phyloP scores from a whole-genome alignment of 1,139 yeast species.

The Blastobotrys buckinghamii region DNA sequence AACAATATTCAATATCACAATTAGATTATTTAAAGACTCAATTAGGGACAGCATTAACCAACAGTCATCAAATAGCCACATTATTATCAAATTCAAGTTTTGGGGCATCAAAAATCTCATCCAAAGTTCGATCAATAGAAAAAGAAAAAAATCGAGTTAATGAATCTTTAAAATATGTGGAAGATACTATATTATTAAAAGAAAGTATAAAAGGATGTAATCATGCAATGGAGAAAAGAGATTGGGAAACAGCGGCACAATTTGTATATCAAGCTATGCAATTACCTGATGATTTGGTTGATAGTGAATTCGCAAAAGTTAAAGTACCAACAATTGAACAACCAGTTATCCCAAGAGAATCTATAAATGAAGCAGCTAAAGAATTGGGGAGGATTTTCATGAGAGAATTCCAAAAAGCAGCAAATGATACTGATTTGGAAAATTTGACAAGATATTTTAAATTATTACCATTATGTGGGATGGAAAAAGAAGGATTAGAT shows the following conservation, averaged over 20 bases:
- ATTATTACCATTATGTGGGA: constrained; percentile 79
- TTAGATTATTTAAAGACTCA: constrained; percentile 30
- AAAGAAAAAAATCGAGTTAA: constrained; percentile 65
- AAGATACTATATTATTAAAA: constrained; percentile 57
- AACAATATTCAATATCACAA: constrained; percentile 20
- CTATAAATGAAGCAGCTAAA: constrained; percentile 53
- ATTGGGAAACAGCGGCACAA: constrained; percentile 69
- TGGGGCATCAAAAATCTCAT: constrained; percentile 62
- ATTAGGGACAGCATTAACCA: constrained; percentile 28
- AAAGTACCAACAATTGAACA: constrained; percentile 88
- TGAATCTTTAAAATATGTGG: constrained; percentile 58
- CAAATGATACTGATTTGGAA: constrained; percentile 57
- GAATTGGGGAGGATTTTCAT: constrained; percentile 54
- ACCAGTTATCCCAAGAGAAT: constrained; percentile 69
- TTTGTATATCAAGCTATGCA: constrained; percentile 50
- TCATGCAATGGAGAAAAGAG: constrained; percentile 57
- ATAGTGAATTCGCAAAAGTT: constrained; percentile 68
- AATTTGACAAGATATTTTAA: constrained; percentile 74
- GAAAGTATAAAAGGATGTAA: constrained; percentile 61
- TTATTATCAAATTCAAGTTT: constrained; percentile 57
- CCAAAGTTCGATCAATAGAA: constrained; percentile 64
- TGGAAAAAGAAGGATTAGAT: constrained; percentile 64
- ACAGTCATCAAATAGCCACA: constrained; percentile 44
- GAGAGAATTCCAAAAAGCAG: constrained; percentile 63
- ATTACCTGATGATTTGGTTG: constrained; percentile 48